Evolutionary conservation across 2,329 filamentous ascomycete species (phyloP).

Genomic region (Alternaria consortialis): DNA sequence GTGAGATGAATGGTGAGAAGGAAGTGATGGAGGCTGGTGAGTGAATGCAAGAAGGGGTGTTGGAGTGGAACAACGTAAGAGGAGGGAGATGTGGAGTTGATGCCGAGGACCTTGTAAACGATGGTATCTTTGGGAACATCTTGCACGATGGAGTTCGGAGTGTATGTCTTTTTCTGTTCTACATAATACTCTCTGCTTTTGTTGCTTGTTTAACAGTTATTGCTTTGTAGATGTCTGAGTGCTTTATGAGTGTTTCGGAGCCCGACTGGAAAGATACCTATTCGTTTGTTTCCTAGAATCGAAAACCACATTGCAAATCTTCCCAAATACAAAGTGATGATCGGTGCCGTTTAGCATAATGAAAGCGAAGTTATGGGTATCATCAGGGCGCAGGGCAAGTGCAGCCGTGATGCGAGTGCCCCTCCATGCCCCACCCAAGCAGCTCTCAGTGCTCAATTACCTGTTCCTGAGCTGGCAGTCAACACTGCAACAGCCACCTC

Average conservation of each 20-base stretch:
- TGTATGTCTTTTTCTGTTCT: background rate
- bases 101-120: background rate
- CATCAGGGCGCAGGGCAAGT: constrained; percentile 2
- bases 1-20: background rate
- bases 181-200: background rate
- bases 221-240: background rate
- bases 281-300: background rate
- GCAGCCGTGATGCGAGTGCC: background rate
- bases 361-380: background rate
- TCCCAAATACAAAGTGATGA: background rate
- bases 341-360: background rate
- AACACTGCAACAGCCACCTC: constrained; percentile 13
- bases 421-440: constrained; percentile 21
- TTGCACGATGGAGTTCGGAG: background rate
- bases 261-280: background rate
- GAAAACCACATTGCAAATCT: background rate
- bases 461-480: constrained; percentile 17
- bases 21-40: background rate
- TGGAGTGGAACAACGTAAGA: background rate
- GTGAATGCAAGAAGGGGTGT: background rate
- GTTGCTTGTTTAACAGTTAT: background rate
- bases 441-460: constrained; percentile 17
- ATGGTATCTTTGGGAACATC: background rate
- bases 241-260: background rate
- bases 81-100: background rate